Base-by-base conservation (phyloP, 176 grass and related monocot species). In the Otatea glauca region DNA sequence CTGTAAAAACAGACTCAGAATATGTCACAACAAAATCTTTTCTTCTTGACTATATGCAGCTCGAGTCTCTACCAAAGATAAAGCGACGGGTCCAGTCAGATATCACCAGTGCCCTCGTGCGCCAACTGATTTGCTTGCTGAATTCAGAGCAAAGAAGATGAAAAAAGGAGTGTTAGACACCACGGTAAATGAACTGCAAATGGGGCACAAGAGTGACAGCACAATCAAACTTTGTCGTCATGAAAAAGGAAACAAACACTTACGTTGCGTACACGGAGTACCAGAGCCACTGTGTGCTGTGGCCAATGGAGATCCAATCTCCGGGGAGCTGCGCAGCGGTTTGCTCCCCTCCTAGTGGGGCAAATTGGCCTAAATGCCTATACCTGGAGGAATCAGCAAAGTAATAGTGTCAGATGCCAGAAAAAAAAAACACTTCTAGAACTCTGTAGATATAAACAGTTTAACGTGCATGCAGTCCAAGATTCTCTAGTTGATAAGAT, bases 91-190 rank as follows among this genome's bases (percentile, higher is more conserved):
- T 86, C 91, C 92, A 98, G 84, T 98, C 92, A 76, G 96, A 95
- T 80, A 95, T 65, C 70, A 95, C 96, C 63, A 98, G 76, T 63
- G 88, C 88, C 90, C 96, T 93, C 0, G 93, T 98, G 83, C 93
- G 92, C 96, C 96, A 95, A 62, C 91, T 98, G 77, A 95, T 84
- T 93, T 98, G 96, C 75, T 98, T 98, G 68, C 92, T 98, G 91
- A 71, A 87, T 60, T 58, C 50, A 63, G 17, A 85, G 78, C 2
- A 62, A 56, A 74, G 12, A 60, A 47, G 67, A 74, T 27, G 44
- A 50, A 45, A 54, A 70, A 41, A 39, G 15, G 4, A 67, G 65
- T 7, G 60, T 87, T 50, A 58, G 38, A 84, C 25, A 79, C 34
- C 55, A 60, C 5, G n/a, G 27, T 18, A 55, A 34, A 74, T 65